These are phyloP conservation scores for Papiliotrema fonsecae DNA, from an alignment of 1,284 basidiomycete genomes.

Conservation along the genomic window DNA sequence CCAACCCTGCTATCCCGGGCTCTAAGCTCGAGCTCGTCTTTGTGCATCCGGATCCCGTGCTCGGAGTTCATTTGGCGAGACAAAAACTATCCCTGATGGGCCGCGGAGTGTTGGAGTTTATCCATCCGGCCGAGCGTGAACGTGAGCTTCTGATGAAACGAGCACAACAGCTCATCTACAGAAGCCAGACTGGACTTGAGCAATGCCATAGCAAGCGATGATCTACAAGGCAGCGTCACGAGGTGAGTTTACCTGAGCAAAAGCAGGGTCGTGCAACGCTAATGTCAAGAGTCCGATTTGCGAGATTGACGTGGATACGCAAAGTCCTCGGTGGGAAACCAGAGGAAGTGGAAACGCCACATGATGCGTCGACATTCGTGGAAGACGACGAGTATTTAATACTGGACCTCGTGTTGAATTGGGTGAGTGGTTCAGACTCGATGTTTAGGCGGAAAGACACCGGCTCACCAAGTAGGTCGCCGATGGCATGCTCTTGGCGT, in stretches of 20 bases:
- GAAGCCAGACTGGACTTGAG: conserved; percentile 68
- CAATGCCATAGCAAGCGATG: conserved; percentile 70
- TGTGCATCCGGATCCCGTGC: conserved; percentile 83
- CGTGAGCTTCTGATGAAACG: conserved; percentile 45
- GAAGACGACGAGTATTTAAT: conserved; percentile 77
- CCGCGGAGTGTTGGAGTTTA: conserved; percentile 72
- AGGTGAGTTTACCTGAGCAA: conserved; percentile 54
- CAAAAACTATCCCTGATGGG: conserved; percentile 67
- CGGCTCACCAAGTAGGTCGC: conserved; percentile 52
- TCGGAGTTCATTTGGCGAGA: conserved; percentile 67
- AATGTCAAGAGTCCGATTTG: conserved; percentile 50
- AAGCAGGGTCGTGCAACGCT: not conserved
- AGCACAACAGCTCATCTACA: conserved; percentile 6
- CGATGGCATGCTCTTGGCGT: conserved; percentile 84
- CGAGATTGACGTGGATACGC: conserved; percentile 49
- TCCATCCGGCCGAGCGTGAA: conserved; percentile 82
- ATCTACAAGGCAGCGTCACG: conserved; percentile 85
- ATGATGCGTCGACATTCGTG: conserved; percentile 62
- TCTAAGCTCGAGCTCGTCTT: conserved; percentile 61
- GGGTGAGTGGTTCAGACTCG: conserved; percentile 51
- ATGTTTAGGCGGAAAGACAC: not conserved
- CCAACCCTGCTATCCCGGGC: conserved; percentile 6
- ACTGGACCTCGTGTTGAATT: conserved; percentile 89
- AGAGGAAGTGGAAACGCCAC: conserved; percentile 37
- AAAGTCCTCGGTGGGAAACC: conserved; percentile 48